Evolutionary conservation across 2,329 filamentous ascomycete species (phyloP).

Genomic region (Rhexocercosporidium sp.): DNA sequence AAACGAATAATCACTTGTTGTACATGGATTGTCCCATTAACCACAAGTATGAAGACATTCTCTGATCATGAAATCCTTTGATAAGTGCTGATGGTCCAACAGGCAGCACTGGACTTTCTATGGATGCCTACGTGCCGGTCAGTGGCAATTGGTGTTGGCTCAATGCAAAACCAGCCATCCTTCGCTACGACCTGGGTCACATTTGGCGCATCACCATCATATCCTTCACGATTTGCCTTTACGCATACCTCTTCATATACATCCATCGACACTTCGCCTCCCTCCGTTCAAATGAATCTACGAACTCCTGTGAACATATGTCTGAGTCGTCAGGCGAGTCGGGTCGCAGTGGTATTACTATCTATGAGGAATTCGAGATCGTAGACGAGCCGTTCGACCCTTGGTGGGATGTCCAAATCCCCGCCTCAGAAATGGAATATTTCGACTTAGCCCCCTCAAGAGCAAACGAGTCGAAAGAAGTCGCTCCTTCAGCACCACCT

Average conservation of each 20-base stretch:
- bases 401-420: conserved; percentile 9
- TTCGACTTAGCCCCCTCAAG: not conserved
- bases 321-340: not conserved
- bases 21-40: conserved; percentile 25
- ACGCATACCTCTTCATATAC: conserved; percentile 46
- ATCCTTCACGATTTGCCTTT: conserved; percentile 42
- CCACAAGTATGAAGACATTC: conserved; percentile 19
- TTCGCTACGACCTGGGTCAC: conserved; percentile 47
- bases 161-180: conserved; percentile 32
- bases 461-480: not conserved
- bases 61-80: not conserved
- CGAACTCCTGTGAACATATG: not conserved
- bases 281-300: not conserved
- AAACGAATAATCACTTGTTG: conserved; percentile 18
- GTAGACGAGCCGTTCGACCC: conserved; percentile 15
- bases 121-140: conserved; percentile 38
- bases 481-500: not conserved
- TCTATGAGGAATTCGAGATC: conserved; percentile 24
- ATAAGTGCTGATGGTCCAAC: not conserved
- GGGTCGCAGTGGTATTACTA: not conserved
- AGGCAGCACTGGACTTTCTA: conserved; percentile 22
- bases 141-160: conserved; percentile 52
- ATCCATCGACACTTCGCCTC: conserved; percentile 34
- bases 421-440: not conserved
- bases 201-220: conserved; percentile 47